phyloP scores from a whole-genome alignment of 2,329 filamentous ascomycete species.

The Hypoxylon sp. region DNA sequence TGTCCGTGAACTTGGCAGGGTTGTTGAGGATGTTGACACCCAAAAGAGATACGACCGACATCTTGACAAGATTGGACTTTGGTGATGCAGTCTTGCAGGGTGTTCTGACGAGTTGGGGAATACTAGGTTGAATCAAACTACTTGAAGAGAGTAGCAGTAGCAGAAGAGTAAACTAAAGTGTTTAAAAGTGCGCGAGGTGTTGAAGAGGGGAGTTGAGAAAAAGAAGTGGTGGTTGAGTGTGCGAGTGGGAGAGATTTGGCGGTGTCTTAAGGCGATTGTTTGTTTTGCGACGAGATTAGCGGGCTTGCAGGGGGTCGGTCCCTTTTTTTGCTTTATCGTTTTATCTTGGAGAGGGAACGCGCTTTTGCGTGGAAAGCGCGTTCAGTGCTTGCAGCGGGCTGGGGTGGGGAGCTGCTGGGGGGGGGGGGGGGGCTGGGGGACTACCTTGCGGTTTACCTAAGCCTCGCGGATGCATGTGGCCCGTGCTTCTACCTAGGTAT shows the following conservation, averaged over 20 bases:
- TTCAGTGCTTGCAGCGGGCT: constrained; percentile 42
- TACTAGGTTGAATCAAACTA: constrained; percentile 8
- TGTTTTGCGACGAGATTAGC: constrained; percentile 29
- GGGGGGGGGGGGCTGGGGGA: too few relatives aligned
- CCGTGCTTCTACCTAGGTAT: too few relatives aligned
- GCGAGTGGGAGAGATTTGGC: constrained; percentile 22
- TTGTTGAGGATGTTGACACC: constrained; percentile 98
- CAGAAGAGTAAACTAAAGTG: neutral
- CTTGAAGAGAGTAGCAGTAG: neutral
- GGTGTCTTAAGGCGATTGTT: constrained; percentile 29
- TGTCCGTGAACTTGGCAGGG: constrained; percentile 89
- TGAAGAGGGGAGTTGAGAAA: constrained; percentile 1
- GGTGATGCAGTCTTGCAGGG: constrained; percentile 15
- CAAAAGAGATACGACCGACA: constrained; percentile 96
- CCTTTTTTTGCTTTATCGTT: constrained; percentile 16
- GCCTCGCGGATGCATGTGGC: too few relatives aligned
- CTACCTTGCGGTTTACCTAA: neutral
- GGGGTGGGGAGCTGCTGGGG: neutral
- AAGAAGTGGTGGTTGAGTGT: constrained; percentile 4
- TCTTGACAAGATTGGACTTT: constrained; percentile 58
- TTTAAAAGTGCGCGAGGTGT: neutral
- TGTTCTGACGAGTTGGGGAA: constrained; percentile 12
- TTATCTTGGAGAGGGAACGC: constrained; percentile 17
- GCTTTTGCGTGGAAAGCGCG: constrained; percentile 35
- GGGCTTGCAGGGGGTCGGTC: constrained; percentile 15